Evolutionary conservation across 2,329 filamentous ascomycete species (phyloP).

Genomic region (Penicillium sp.): DNA sequence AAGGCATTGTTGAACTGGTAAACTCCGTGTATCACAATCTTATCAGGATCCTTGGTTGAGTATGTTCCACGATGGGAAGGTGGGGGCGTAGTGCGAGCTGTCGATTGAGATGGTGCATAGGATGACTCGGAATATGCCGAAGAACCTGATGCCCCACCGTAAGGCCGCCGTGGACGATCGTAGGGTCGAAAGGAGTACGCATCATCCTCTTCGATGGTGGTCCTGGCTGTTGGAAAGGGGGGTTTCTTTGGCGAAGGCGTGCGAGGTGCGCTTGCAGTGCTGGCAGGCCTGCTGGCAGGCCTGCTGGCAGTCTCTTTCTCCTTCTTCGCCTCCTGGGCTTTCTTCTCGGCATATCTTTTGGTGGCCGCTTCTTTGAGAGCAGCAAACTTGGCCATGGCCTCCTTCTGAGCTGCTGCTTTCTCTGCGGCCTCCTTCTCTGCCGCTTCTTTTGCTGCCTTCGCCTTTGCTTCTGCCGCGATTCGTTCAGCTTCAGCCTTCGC

Average conservation of each 20-base stretch:
- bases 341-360: slow-evolving; percentile 39
- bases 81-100: slow-evolving; percentile 77
- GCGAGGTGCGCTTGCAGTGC: slow-evolving; percentile 33
- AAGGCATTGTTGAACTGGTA: slow-evolving; percentile 90
- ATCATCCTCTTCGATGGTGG: slow-evolving; percentile 58
- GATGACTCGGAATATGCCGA: slow-evolving; percentile 79
- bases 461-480: slow-evolving; percentile 35
- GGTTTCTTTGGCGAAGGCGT: slow-evolving; percentile 43
- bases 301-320: slow-evolving; percentile 26
- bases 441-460: slow-evolving; percentile 43
- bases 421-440: slow-evolving; percentile 64
- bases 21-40: slow-evolving; percentile 91
- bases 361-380: slow-evolving; percentile 41
- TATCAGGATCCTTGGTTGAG: slow-evolving; percentile 84
- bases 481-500: slow-evolving; percentile 32
- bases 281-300: slow-evolving; percentile 34
- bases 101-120: slow-evolving; percentile 80
- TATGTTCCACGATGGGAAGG: slow-evolving; percentile 76
- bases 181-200: slow-evolving; percentile 74
- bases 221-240: slow-evolving; percentile 36
- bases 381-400: slow-evolving; percentile 39
- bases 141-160: slow-evolving; percentile 62
- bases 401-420: slow-evolving; percentile 37
- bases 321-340: slow-evolving; percentile 33
- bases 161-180: slow-evolving; percentile 62